Base-by-base conservation (phyloP, 495 filamentous ascomycete species). In the Cetradonia linearis region DNA sequence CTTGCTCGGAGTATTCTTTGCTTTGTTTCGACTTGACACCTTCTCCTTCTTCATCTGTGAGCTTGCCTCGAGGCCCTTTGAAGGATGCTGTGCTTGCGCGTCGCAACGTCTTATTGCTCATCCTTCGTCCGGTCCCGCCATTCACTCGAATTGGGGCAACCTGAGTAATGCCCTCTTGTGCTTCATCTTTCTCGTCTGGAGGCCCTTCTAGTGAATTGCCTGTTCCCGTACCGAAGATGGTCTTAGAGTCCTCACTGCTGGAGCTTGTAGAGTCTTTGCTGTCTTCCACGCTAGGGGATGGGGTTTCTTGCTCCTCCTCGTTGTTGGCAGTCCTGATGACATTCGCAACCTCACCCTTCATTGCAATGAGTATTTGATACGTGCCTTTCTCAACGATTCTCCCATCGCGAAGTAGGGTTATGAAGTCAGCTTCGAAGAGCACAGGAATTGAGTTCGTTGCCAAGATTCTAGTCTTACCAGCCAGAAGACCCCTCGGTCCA, bases 401-500 rank as follows among this genome's bases (percentile, higher is more conserved):
- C 55, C 91, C 90, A 56, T 94, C 86, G 60, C 87, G 83, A 49
- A 98, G 70, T 53, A 97, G 72, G 37, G 80, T 86, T 64, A 99
- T 90, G 67, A 83, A 91, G 69, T 96, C 86, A 0, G 88, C 84
- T 68, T 96, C 88, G 66, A 85, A 81, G 52, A 99, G 76, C 25
- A 99, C 88, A 11, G 93, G 85, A 65, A 97, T 96, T 0, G 94
- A 89, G 68, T 99, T 99, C 6, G 94, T 97, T 25, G 93, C 94
- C 54, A 99, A 78, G 52, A 99, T 87, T 66, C 91, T 84, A 13
- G 93, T 96, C 71, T 97, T 99, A 42, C 85, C 80, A 48, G 72
- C 79, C 34, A 99, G 79, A 20, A 99, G 78, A 59, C 94, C 94
- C 54, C 84, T 86, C 7, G 83, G 75, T 11, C 94, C 93, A 44